Conservation (phyloP, 768 basidiomycete genomes). For the Suillus subluteus region DNA sequence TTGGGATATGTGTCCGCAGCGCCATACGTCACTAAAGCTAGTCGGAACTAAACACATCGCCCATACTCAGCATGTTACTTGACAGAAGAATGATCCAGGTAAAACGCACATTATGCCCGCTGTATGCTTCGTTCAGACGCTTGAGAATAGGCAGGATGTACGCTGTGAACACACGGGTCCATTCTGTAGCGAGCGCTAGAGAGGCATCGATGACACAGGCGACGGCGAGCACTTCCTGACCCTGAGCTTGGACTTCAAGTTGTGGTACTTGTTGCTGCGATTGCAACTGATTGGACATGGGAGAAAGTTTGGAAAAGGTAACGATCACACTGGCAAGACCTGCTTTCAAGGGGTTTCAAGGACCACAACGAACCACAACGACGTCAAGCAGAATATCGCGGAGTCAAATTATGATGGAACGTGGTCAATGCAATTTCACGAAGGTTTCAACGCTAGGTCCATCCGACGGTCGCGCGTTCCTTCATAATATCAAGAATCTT, state of each 20-base stretch:
- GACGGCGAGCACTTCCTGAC: constrained; percentile 45
- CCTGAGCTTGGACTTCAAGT: constrained; percentile 3
- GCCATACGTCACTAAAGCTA: constrained; percentile 68
- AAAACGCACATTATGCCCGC: constrained; percentile 40
- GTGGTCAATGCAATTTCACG: neutral
- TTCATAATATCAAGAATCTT: neutral
- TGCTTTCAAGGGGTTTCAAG: neutral
- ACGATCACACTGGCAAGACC: neutral
- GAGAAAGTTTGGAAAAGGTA: neutral
- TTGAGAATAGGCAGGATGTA: constrained; percentile 57
- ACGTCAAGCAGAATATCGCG: constrained; percentile 3
- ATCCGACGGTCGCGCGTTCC: neutral
- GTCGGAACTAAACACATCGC: constrained; percentile 34
- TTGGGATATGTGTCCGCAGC: constrained; percentile 56
- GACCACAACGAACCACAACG: neutral
- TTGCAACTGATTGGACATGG: constrained; percentile 5
- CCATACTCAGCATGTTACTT: neutral
- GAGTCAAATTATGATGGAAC: constrained; percentile 10
- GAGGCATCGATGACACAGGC: constrained; percentile 68
- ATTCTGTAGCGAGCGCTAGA: constrained; percentile 53
- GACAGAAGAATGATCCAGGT: neutral
- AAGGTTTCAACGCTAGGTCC: neutral
- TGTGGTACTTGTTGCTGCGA: neutral
- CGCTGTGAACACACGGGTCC: constrained; percentile 47
- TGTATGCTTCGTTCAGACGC: constrained; percentile 50